phyloP scores from a whole-genome alignment of 176 grass and related monocot species.

The Raddia distichophylla region DNA sequence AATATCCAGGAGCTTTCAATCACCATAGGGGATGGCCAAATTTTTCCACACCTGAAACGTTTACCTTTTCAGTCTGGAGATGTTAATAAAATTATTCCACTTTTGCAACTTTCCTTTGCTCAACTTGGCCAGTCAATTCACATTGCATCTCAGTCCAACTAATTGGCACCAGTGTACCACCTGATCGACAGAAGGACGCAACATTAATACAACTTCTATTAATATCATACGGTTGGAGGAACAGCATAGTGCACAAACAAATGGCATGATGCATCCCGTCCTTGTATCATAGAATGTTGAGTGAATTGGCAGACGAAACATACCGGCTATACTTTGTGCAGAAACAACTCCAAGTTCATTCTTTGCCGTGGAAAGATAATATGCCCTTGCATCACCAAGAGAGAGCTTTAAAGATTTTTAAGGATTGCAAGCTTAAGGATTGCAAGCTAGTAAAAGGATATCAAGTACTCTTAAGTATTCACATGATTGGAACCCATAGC shows the following conservation, averaged over 20 bases:
- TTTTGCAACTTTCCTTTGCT: slow-evolving; percentile 90
- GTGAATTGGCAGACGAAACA: neutral
- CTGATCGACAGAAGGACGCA: slow-evolving; percentile 49
- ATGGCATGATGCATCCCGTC: neutral
- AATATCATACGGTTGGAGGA: neutral
- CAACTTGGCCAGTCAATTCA: slow-evolving; percentile 82
- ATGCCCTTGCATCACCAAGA: slow-evolving; percentile 95
- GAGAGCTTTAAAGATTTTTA: slow-evolving; percentile 73
- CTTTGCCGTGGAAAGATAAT: slow-evolving; percentile 96
- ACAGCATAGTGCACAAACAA: neutral
- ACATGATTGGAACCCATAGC: neutral
- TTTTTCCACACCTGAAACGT: neutral
- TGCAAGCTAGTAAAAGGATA: slow-evolving; percentile 34
- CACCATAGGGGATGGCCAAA: neutral
- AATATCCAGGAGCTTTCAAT: neutral
- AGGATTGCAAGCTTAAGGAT: slow-evolving; percentile 64
- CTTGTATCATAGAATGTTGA: neutral
- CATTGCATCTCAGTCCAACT: slow-evolving; percentile 99
- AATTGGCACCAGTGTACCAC: slow-evolving; percentile 69
- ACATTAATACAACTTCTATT: slow-evolving; percentile 2
- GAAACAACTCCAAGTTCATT: slow-evolving; percentile 95
- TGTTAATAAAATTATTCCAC: slow-evolving; percentile 56
- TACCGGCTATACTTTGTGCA: slow-evolving; percentile 94
- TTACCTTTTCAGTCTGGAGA: slow-evolving; percentile 8
- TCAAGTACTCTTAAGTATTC: neutral